Base-by-base conservation (phyloP, 768 basidiomycete species). In the Leccinum rimulosum region DNA sequence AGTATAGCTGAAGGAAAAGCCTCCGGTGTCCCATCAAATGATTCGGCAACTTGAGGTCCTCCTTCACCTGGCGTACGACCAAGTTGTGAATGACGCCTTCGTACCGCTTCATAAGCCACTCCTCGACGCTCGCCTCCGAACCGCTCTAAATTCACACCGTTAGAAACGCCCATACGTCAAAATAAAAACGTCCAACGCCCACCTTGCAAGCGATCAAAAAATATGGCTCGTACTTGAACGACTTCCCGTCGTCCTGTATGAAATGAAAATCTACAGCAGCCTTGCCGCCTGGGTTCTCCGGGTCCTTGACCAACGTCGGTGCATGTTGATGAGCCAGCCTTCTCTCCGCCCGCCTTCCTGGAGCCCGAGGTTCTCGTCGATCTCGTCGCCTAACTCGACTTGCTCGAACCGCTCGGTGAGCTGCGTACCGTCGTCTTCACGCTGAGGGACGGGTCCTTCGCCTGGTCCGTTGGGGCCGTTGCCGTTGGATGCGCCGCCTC, bases 201-300 rank as follows among this genome's bases (percentile, higher is more conserved):
- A 94, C 96, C 79, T 96, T 91, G 84, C 93, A 95, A 4, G 88
- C 89, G 58, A 98, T 91, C 60, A 80, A 82, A 69, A 99, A 97
- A 73, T 99, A 98, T 0, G 97, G 96, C 69, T 98, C 96, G 68
- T 95, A 96, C 74, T 98, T 99, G 82, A 99, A 98, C 87, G 91
- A 91, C 27, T 84, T 85, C 6, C 97, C 97, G 60, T 98, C 95
- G 68, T 98, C 95, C 76, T 98, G 88, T 63, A 99, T 93, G 68
- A 99, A 98, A 72, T 96, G 98, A 65, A 86, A 96, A 66, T 99
- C 95, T 14, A 99, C 95, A 7, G 89, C 97, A 2, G 93, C 88
- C 65, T 84, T 86, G 19, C 95, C 97, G 9, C 84, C 84, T 6
- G 91, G 84, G 79, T 87, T 88, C 48, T 91, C 88, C 7, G 93